Evolutionary conservation across 345 rosid genomes (phyloP).

Genomic region (Dipteronia dyeriana): DNA sequence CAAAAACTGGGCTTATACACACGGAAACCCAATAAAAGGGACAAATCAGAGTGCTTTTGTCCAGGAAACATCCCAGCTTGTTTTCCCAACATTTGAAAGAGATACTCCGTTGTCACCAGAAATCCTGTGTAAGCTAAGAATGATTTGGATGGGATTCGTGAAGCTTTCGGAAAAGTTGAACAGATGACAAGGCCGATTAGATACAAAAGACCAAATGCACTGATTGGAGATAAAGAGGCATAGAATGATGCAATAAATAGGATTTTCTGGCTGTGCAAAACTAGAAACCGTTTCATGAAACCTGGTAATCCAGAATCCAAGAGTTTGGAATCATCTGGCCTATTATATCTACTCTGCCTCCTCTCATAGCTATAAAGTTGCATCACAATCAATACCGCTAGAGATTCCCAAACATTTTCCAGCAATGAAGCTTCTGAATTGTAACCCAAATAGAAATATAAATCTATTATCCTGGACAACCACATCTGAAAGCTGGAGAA

Average conservation of each 20-base stretch:
- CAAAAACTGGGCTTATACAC: conserved; percentile 78
- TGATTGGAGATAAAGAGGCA: conserved; percentile 83
- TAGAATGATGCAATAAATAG: conserved; percentile 75
- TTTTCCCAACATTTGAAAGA: conserved; percentile 94
- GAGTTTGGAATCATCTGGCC: conserved; percentile 46
- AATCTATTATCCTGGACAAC: conserved; percentile 72
- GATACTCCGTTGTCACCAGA: conserved; percentile 75
- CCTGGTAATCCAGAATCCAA: conserved; percentile 65
- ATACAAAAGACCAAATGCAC: conserved; percentile 83
- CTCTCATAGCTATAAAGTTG: conserved; percentile 98
- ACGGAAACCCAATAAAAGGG: conserved; percentile 68
- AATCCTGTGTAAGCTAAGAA: conserved; percentile 71
- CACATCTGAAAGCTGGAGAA: conserved; percentile 73
- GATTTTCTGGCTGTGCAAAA: conserved; percentile 95
- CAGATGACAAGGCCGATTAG: conserved; percentile 77
- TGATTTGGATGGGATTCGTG: conserved; percentile 82
- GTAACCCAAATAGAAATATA: conserved; percentile 80
- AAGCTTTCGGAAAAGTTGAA: conserved; percentile 83
- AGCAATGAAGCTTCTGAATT: conserved; percentile 65
- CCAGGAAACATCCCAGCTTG: conserved; percentile 97
- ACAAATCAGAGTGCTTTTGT: conserved; percentile 64
- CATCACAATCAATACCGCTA: conserved; percentile 95
- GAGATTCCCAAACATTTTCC: conserved; percentile 91
- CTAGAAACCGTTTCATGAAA: conserved; percentile 66
- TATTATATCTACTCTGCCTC: conserved; percentile 77